phyloP scores from a whole-genome alignment of 2,329 filamentous ascomycete genomes.

The Dothidotthia symphoricarpi region DNA sequence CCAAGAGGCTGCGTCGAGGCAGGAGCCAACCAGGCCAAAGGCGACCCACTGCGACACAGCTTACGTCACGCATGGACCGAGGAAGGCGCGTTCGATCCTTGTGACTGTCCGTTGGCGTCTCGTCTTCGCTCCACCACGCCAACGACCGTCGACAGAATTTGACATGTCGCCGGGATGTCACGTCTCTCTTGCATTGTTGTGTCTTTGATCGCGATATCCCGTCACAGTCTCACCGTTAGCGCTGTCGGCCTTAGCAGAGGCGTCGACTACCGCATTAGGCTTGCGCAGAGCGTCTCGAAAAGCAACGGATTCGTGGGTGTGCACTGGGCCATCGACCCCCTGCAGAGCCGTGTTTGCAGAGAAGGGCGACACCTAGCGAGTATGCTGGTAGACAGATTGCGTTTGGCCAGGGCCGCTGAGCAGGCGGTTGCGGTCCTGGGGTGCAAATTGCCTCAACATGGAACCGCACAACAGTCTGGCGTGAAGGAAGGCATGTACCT shows the following conservation, averaged over 20 bases:
- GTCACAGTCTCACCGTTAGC: slow-evolving; percentile 36
- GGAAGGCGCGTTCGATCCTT: too few species aligned
- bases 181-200: slow-evolving; percentile 28
- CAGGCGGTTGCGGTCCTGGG: slow-evolving; percentile 36
- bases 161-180: slow-evolving; percentile 19
- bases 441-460: slow-evolving; percentile 42
- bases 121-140: slow-evolving; percentile 13
- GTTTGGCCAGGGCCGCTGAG: slow-evolving; percentile 39
- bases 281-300: slow-evolving; percentile 29
- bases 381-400: slow-evolving; percentile 9
- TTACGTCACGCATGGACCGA: too few species aligned
- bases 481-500: slow-evolving; percentile 19
- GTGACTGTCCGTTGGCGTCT: slow-evolving; percentile 7
- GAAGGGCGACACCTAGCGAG: too few species aligned
- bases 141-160: slow-evolving; percentile 2
- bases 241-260: slow-evolving; percentile 21
- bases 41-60: too few species aligned
- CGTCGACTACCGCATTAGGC: slow-evolving; percentile 15
- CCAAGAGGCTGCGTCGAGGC: too few species aligned
- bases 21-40: too few species aligned
- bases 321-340: too few species aligned
- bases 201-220: slow-evolving; percentile 19
- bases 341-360: too few species aligned
- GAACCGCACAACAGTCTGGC: slow-evolving; percentile 30
- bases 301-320: slow-evolving; percentile 21